Evolutionary conservation across 768 basidiomycete genomes (phyloP).

Genomic region (Chalciporus sphaerocephalus): DNA sequence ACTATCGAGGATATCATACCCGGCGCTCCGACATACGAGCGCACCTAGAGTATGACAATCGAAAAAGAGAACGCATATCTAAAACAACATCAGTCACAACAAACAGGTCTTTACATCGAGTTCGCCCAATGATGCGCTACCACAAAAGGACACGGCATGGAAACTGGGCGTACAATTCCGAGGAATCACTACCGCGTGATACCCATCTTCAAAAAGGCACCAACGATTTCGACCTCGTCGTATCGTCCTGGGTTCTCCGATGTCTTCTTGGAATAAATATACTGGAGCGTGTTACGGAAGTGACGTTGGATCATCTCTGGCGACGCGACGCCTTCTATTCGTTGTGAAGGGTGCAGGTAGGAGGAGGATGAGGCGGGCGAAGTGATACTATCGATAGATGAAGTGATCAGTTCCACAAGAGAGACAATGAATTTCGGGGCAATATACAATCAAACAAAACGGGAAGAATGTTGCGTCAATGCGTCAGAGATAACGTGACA

Average conservation of each 20-base stretch:
- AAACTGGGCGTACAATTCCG: no score
- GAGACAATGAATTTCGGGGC: slow-evolving; percentile 96
- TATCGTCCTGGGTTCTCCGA: slow-evolving; percentile 45
- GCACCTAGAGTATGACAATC: no score
- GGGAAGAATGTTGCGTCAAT: not conserved
- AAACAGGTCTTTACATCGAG: not conserved
- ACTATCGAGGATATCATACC: not conserved
- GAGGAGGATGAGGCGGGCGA: slow-evolving; percentile 43
- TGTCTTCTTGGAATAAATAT: slow-evolving; percentile 75
- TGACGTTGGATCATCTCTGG: slow-evolving; percentile 93
- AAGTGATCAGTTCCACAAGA: slow-evolving; percentile 91
- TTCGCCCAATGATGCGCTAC: no score
- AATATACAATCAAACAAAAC: slow-evolving; percentile 45
- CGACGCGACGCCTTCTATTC: slow-evolving; percentile 87
- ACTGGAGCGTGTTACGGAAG: slow-evolving; percentile 84
- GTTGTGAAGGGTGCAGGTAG: slow-evolving; percentile 83
- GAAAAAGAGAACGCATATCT: not conserved
- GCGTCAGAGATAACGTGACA: not conserved
- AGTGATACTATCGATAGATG: slow-evolving; percentile 87
- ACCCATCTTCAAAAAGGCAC: slow-evolving; percentile 87
- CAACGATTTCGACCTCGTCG: slow-evolving; percentile 85
- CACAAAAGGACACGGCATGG: no score
- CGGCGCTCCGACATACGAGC: not conserved
- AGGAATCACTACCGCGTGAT: slow-evolving; percentile 45
- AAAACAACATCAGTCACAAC: not conserved